A percentile compares a stretch with the other conserved stretches of the same genome.
phyloP scores from a whole-genome alignment of 2,329 filamentous ascomycete genomes.

The Calonectria pseudoreteaudii region DNA sequence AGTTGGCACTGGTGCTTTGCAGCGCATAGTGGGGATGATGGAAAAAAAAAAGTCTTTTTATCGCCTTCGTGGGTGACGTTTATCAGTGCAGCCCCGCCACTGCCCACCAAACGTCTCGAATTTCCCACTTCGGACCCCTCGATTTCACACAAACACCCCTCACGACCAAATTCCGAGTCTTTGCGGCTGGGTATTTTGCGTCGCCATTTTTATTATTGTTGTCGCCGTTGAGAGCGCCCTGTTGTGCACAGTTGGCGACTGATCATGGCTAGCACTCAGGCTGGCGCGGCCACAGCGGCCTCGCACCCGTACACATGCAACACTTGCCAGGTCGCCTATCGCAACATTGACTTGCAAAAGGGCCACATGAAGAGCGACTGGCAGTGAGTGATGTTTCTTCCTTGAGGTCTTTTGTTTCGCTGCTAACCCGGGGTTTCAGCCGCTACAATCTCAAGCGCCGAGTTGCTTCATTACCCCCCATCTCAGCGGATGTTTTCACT shows the following conservation, averaged over 20 bases:
- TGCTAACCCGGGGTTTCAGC: conserved; percentile 55
- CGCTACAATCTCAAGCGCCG: conserved; percentile 97
- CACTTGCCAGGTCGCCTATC: conserved; percentile 96
- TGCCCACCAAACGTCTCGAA: conserved; percentile 40
- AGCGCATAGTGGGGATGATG: background rate
- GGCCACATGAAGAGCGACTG: conserved; percentile 98
- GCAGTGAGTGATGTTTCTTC: conserved; percentile 76
- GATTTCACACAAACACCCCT: conserved; percentile 14
- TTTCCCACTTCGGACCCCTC: conserved; percentile 30
- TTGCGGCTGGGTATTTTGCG: background rate
- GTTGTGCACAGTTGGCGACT: background rate
- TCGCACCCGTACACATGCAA: conserved; percentile 97
- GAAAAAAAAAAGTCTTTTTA: conserved; percentile 41
- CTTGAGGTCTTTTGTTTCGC: background rate
- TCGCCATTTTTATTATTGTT: background rate
- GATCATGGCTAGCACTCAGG: conserved; percentile 59
- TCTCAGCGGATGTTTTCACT: conserved; percentile 91
- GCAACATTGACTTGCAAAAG: conserved; percentile 91
- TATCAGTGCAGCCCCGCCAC: conserved; percentile 44
- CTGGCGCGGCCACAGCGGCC: conserved; percentile 52
- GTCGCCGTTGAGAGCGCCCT: background rate
- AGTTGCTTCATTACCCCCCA: conserved; percentile 89
- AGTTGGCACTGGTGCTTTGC: conserved; percentile 1
- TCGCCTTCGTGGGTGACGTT: conserved; percentile 42
- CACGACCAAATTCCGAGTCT: conserved; percentile 1